Base-by-base conservation (phyloP, 1,284 basidiomycete species). In the Ganoderma sinense region DNA sequence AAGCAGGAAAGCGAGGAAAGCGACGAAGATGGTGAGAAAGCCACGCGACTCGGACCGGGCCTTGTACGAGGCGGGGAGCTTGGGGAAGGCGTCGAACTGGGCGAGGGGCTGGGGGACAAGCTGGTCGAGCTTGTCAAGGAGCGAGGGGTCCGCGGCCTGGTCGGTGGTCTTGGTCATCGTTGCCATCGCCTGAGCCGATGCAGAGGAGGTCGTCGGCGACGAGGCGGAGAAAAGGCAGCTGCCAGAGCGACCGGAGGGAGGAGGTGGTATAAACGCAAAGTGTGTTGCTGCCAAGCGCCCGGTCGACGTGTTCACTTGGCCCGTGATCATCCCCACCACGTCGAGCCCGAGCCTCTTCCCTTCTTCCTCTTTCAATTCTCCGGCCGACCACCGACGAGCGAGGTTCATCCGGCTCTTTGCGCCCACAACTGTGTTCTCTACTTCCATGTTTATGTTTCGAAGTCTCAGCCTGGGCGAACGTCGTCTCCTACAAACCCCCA, bases 1-100 rank as follows among this genome's bases (percentile, higher is more conserved):
- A 36, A 97, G 87, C 45, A 95, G 74, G 65, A 94, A 84, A 20
- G 95, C 92, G 60, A 96, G 76, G 20, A 94, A 71, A 2, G 86
- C 84, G 31, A 98, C 91, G 65, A 97, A 84, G 72, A 98, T 78
- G 6, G 97, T 99, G 77, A 97, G 83, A 77, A 97, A 88, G 0
- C 97, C 97, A 61, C 97, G 93, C 23, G 93, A 90, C 73, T 94
- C 91, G 2, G 96, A 96, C 68, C 93, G 91, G 29, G 92, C 82
- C 75, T 93, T 95, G 87, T 98, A 99, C 0, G 94, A 92, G 16
- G 94, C 88, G 33, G 95, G 94, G 6, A 97, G 86, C 81, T 98
- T 97, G 62, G 95, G 94, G 77, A 96, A 96, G 0, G 95, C 95
- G 84, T 95, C 94, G 82, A 94, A 92, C 73, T 88, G 80, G 31